Evolutionary conservation across 495 filamentous ascomycete species (phyloP).

Genomic region (Hypoxylon lienhwacheense): DNA sequence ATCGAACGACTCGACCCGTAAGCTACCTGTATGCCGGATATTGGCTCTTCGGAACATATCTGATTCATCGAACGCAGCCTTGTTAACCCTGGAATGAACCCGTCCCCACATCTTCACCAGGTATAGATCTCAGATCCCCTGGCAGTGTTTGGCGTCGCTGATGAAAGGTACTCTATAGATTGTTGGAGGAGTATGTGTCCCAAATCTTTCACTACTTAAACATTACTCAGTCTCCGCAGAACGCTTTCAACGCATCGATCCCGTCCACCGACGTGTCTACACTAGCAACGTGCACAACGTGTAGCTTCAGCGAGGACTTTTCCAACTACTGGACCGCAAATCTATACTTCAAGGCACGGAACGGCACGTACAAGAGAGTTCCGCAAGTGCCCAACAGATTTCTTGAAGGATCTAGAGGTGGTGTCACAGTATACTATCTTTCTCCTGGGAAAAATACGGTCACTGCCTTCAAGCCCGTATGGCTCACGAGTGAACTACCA

Average conservation of each 20-base stretch:
- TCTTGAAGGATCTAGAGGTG: constrained; percentile 41
- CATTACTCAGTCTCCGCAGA: constrained; percentile 10
- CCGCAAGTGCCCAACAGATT: constrained; percentile 46
- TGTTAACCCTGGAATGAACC: constrained; percentile 33
- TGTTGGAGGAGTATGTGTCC: constrained; percentile 26
- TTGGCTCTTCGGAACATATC: background rate
- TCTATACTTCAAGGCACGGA: constrained; percentile 46
- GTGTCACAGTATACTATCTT: constrained; percentile 52
- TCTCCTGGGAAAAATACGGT: constrained; percentile 43
- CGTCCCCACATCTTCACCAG: constrained; percentile 34
- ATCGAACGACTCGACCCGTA: constrained; percentile 37
- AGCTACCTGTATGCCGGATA: background rate
- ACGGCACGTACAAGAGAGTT: constrained; percentile 48
- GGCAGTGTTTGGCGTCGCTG: background rate
- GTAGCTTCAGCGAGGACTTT: constrained; percentile 43
- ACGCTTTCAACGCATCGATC: constrained; percentile 45
- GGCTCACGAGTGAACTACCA: background rate
- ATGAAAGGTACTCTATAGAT: constrained; percentile 16
- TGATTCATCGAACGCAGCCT: constrained; percentile 18
- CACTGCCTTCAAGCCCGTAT: constrained; percentile 50
- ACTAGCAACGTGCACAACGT: constrained; percentile 42
- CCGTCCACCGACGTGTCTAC: constrained; percentile 38
- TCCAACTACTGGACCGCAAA: constrained; percentile 53
- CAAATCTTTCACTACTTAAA: background rate
- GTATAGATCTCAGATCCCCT: background rate